Conservation (phyloP, 305 asterid genomes). For the Fraxinus sp. region DNA sequence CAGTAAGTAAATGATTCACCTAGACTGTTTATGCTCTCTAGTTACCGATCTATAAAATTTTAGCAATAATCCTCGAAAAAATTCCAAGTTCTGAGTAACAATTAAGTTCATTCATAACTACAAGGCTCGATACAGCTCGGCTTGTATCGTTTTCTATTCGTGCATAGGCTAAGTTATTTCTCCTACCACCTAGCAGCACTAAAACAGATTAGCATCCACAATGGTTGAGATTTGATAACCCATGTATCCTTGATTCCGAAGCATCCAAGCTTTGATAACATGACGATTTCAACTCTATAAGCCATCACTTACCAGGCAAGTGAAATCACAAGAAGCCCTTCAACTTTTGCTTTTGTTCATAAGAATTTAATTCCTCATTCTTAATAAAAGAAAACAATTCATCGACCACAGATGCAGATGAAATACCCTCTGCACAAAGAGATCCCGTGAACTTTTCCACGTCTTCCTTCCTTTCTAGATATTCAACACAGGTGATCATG, state of each 20-base stretch:
- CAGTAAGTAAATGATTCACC: background rate
- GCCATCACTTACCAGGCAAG: background rate
- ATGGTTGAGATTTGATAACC: background rate
- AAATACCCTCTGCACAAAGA: constrained; percentile 24
- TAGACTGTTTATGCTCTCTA: background rate
- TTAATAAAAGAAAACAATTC: constrained; percentile 21
- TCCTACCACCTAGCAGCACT: background rate
- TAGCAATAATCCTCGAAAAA: background rate
- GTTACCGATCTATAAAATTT: background rate
- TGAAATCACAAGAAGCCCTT: background rate
- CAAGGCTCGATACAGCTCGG: background rate
- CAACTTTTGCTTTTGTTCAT: background rate
- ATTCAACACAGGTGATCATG: constrained; percentile 42
- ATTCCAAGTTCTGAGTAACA: background rate
- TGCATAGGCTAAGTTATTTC: background rate
- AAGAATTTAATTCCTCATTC: background rate
- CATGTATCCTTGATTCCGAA: background rate
- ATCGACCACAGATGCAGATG: constrained; percentile 21
- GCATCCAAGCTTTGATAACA: background rate
- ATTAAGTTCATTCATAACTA: background rate
- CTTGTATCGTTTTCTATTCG: background rate
- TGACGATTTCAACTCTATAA: background rate
- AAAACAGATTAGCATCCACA: background rate
- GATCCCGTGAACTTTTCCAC: constrained; percentile 33
- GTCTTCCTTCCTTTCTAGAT: constrained; percentile 44